Conservation (phyloP, 192 early-diverging fungal genomes). For the Backusella circina region DNA sequence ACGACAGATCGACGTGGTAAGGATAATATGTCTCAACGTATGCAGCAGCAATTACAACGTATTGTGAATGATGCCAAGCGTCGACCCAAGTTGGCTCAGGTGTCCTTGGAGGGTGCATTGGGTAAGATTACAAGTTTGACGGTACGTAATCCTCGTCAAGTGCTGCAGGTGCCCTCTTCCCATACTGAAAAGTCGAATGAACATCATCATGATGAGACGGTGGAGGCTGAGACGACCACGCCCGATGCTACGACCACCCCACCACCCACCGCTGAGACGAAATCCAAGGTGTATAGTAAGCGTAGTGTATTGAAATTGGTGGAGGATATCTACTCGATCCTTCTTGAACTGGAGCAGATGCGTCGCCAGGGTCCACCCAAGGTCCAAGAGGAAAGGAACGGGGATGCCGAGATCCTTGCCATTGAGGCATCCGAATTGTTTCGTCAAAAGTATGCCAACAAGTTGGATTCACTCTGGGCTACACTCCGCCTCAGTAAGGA, state of each 20-base stretch:
- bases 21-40: constrained; percentile 56
- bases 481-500: constrained; percentile 44
- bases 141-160: constrained; percentile 84
- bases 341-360: constrained; percentile 82
- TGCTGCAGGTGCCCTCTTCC: constrained; percentile 54
- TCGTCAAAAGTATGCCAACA: constrained; percentile 39
- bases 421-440: constrained; percentile 37
- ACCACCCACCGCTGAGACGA: constrained; percentile 14
- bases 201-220: neutral
- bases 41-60: constrained; percentile 96
- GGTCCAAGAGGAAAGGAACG: constrained; percentile 22
- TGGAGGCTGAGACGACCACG: neutral
- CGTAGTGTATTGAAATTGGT: constrained; percentile 59
- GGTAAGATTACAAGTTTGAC: constrained; percentile 92
- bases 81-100: constrained; percentile 78
- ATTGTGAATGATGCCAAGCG: constrained; percentile 91
- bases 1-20: constrained; percentile 39
- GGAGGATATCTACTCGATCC: constrained; percentile 74
- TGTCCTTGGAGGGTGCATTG: constrained; percentile 92
- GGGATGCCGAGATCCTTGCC: neutral
- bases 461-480: constrained; percentile 57
- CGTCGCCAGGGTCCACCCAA: constrained; percentile 61
- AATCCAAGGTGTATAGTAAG: constrained; percentile 34
- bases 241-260: neutral
- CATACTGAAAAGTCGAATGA: constrained; percentile 3